These are phyloP conservation scores for Trypanosoma boissoni DNA, from an alignment of 208 protist species.

Conservation along the genomic window DNA sequence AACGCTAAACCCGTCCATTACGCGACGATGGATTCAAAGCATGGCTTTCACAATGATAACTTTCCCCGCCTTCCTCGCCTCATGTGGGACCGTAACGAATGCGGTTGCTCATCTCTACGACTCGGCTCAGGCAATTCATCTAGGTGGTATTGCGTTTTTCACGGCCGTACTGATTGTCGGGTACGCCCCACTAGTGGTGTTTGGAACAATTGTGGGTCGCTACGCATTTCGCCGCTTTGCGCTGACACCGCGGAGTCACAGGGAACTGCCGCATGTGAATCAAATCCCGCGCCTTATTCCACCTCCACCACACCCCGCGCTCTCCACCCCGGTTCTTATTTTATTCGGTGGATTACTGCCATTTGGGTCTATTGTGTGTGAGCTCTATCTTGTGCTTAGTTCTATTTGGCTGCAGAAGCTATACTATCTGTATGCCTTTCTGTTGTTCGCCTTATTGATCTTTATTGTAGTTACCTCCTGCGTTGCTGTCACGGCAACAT, in stretches of 20 bases:
- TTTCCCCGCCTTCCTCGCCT: slow-evolving; percentile 48
- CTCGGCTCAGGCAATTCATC: slow-evolving; percentile 48
- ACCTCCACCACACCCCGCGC: slow-evolving; percentile 55
- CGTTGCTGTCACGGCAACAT: slow-evolving; percentile 86
- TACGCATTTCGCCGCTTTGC: slow-evolving; percentile 34
- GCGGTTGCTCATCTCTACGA: slow-evolving; percentile 74
- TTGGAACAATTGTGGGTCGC: slow-evolving; percentile 87
- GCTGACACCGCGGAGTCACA: slow-evolving; percentile 1
- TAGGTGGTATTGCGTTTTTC: slow-evolving; percentile 57
- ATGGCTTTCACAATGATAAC: slow-evolving; percentile 68
- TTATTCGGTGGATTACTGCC: slow-evolving; percentile 89
- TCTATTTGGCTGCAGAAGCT: slow-evolving; percentile 97
- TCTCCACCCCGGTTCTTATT: slow-evolving; percentile 35
- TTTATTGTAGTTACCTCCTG: slow-evolving; percentile 89
- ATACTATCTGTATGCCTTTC: slow-evolving; percentile 96
- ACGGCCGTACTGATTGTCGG: slow-evolving; percentile 79
- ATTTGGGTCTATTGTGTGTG: slow-evolving; percentile 95
- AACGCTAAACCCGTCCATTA: slow-evolving; percentile 19
- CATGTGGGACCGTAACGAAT: slow-evolving; percentile 67
- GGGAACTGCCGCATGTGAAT: slow-evolving; percentile 81
- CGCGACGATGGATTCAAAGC: slow-evolving; percentile 37
- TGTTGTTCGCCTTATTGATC: slow-evolving; percentile 90
- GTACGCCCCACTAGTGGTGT: slow-evolving; percentile 78
- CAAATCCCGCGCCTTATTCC: slow-evolving; percentile 92
- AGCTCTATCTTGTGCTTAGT: slow-evolving; percentile 95